phyloP scores from a whole-genome alignment of 2,329 filamentous ascomycete genomes.

The Xylaria sp. region DNA sequence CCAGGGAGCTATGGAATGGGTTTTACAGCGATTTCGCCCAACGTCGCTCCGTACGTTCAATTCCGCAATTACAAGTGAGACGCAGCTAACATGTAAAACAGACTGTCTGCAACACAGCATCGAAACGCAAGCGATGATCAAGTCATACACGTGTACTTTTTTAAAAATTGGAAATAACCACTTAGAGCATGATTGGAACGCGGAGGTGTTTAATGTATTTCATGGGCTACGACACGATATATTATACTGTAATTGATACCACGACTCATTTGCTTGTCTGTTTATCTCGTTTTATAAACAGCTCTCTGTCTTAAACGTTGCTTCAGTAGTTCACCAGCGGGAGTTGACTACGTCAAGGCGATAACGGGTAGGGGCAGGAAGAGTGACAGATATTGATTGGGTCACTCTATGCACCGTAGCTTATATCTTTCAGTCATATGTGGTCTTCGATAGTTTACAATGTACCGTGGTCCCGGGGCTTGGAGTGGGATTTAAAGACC shows the following conservation, averaged over 20 bases:
- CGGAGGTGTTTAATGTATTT: conserved; percentile 25
- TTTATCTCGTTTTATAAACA: neutral
- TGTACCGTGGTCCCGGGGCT: neutral
- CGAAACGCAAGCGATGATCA: conserved; percentile 32
- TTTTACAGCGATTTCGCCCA: conserved; percentile 52
- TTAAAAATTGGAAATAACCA: conserved; percentile 16
- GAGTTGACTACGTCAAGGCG: neutral
- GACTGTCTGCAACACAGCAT: conserved; percentile 36
- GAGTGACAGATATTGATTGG: neutral
- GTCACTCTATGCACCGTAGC: neutral
- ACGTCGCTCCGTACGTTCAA: conserved; percentile 45
- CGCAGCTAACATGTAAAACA: conserved; percentile 30
- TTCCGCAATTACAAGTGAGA: neutral
- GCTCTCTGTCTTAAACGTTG: neutral
- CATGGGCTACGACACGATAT: conserved; percentile 36
- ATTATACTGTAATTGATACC: conserved; percentile 35
- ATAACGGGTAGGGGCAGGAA: neutral
- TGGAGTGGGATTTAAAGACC: neutral
- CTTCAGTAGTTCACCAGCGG: neutral
- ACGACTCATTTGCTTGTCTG: conserved; percentile 20
- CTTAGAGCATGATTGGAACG: conserved; percentile 14
- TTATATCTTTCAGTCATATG: neutral
- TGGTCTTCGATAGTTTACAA: neutral
- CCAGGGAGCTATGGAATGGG: conserved; percentile 50
- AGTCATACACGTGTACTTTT: conserved; percentile 14